Percentiles rank a stretch among this genome's conserved stretches.
These are phyloP conservation scores for Suillus americanus DNA, from an alignment of 768 basidiomycete species.

Conservation along the genomic window DNA sequence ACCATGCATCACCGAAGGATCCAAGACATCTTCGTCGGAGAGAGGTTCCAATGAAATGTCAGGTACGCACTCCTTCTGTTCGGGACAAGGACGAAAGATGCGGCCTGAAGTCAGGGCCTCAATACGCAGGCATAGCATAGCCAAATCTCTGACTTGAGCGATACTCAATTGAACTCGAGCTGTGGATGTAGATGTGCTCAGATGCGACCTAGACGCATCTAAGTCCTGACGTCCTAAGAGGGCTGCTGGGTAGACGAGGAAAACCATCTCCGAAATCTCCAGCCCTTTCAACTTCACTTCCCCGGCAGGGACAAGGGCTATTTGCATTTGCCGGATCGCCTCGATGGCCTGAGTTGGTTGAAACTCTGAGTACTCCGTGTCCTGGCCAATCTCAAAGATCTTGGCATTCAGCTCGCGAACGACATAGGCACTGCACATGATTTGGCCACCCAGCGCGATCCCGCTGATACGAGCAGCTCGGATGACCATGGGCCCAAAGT, in stretches of 20 bases:
- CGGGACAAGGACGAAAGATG: conserved; percentile 53
- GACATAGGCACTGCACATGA: conserved; percentile 88
- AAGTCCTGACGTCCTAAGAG: conserved; percentile 71
- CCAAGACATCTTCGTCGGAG: conserved; percentile 22
- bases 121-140: conserved; percentile 70
- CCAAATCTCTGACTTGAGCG: conserved; percentile 74
- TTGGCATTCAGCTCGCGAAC: conserved; percentile 74
- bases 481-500: conserved; percentile 96
- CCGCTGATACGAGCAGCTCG: conserved; percentile 84
- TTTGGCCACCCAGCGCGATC: conserved; percentile 87
- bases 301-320: conserved; percentile 73
- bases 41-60: conserved; percentile 14
- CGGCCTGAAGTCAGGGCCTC: conserved; percentile 71
- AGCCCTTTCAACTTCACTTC: conserved; percentile 94
- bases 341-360: conserved; percentile 66
- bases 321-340: conserved; percentile 70
- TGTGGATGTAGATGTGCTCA: conserved; percentile 9
- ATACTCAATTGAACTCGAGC: conserved; percentile 64
- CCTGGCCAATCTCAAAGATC: conserved; percentile 50
- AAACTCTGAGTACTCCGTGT: conserved; percentile 59
- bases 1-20: conserved; percentile 46
- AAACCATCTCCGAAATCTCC: conserved; percentile 85
- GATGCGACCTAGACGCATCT: conserved; percentile 32
- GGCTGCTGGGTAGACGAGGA: conserved; percentile 77
- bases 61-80: conserved; percentile 35